Evolutionary conservation across 352 stramenopile genomes (phyloP).

Genomic region (Pythium guiyangense): DNA sequence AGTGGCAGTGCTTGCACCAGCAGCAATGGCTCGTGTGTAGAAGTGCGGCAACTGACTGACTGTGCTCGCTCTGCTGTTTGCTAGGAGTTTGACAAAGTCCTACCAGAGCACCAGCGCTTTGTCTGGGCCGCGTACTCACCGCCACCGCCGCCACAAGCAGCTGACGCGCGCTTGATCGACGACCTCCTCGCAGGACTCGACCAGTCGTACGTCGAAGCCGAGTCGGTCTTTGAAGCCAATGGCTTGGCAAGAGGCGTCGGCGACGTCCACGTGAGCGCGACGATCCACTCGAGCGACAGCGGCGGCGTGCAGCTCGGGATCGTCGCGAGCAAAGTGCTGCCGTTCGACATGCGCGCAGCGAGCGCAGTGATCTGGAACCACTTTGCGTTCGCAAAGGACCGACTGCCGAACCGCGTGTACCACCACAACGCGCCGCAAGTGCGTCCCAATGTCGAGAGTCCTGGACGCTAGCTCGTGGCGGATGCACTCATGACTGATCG

Average conservation of each 20-base stretch:
- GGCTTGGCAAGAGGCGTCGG: conserved; percentile 5
- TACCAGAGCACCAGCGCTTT: background rate
- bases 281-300: background rate
- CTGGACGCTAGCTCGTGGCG: background rate
- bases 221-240: background rate
- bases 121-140: background rate
- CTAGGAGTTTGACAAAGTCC: conserved; percentile 1
- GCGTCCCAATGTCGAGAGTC: background rate
- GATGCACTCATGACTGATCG: background rate
- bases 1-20: background rate
- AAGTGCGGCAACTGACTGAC: too few relatives aligned
- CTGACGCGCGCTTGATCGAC: background rate
- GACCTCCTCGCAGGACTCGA: background rate
- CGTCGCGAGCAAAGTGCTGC: conserved; percentile 21
- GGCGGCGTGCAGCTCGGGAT: conserved; percentile 9
- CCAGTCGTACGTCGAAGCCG: background rate
- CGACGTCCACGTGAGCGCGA: conserved; percentile 7
- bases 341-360: conserved; percentile 21
- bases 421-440: conserved; percentile 19
- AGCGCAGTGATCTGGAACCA: conserved; percentile 29
- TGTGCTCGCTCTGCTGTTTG: too few relatives aligned
- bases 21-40: too few relatives aligned
- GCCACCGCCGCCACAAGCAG: background rate
- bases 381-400: conserved; percentile 16
- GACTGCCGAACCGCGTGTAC: conserved; percentile 22